Evolutionary conservation across 2,329 filamentous ascomycete genomes (phyloP).

Genomic region (Sclerotinia borealis): DNA sequence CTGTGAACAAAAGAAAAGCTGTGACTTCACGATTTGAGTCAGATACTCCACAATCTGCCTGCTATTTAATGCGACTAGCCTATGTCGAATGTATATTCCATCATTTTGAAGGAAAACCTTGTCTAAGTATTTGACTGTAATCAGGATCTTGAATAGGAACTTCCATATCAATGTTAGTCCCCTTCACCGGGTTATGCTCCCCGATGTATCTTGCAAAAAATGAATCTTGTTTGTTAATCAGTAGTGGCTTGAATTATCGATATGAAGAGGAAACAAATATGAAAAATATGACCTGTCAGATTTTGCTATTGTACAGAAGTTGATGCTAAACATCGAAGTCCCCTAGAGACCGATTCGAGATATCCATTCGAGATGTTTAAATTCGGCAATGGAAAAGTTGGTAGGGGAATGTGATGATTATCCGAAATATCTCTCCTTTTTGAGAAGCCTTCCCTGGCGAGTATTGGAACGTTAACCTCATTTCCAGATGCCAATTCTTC

Average conservation of each 20-base stretch:
- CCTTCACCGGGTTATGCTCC: background rate
- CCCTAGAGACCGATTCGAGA: background rate
- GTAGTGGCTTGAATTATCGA: background rate
- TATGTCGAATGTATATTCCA: background rate
- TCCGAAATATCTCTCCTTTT: background rate
- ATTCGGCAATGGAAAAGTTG: background rate
- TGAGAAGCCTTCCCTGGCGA: background rate
- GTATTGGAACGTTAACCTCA: background rate
- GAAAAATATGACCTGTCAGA: background rate
- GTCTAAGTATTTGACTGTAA: background rate
- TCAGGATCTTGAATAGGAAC: background rate
- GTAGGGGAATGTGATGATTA: background rate
- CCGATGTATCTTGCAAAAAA: background rate
- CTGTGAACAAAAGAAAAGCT: background rate
- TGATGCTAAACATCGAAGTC: background rate
- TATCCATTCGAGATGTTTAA: background rate
- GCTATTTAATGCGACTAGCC: background rate
- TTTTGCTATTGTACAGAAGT: background rate
- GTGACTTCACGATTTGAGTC: background rate
- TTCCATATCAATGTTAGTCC: background rate
- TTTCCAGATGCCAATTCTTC: background rate
- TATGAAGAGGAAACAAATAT: background rate
- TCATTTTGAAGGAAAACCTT: background rate
- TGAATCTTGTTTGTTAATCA: background rate
- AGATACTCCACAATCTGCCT: background rate